Evolutionary conservation across 2,329 filamentous ascomycete genomes (phyloP), one percentile per base, ranked within the genome.

Genomic region (Aspergillus sergii): DNA sequence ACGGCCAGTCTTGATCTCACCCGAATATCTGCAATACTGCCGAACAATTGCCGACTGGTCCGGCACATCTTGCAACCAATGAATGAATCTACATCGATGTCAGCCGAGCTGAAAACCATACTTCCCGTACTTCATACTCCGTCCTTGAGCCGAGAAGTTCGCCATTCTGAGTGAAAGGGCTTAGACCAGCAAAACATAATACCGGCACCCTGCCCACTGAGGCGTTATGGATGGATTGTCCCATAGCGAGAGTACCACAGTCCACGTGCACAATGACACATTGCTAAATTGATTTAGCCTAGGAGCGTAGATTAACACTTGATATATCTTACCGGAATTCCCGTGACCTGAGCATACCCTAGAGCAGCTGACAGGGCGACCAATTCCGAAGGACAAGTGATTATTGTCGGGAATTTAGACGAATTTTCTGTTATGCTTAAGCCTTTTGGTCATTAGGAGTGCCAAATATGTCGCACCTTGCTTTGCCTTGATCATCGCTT

Each of bases 21-120:
- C 91, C 0, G 88, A 82, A 72, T 94, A 96, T 26, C 92, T 85
- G 77, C 93, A 95, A 78, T 96, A 96, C 79, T 95, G 93, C 0
- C 85, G 81, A 1, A 96, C 81, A 66, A 96, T 92, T 64, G 87
- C 84, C 71, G 89, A 89, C 74, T 94, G 91, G 71, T 94, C 90
- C 0, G 89, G 91, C 6, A 92, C 88, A 75, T 94, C 90, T 72
- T 94, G 91, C 26, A 93, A 88, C 90, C 91, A 94, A 74, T 94
- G 91, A 69, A 93, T 57, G 39, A 59, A 48, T 4, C 45, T 48
- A 28, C 12, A 48, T 14, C 12, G 7, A 28, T 12, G 23, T 48
- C 6, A 48, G 45, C 45, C 10, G 4, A 23, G 4, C 21, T 1
- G 11, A 21, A 12, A 23, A 41, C 9, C 16, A 7, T 46, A 7